Evolutionary conservation across 2,329 filamentous ascomycete species (phyloP), one percentile per base, ranked within the genome.

Genomic region (Aspergillus phoenicis): DNA sequence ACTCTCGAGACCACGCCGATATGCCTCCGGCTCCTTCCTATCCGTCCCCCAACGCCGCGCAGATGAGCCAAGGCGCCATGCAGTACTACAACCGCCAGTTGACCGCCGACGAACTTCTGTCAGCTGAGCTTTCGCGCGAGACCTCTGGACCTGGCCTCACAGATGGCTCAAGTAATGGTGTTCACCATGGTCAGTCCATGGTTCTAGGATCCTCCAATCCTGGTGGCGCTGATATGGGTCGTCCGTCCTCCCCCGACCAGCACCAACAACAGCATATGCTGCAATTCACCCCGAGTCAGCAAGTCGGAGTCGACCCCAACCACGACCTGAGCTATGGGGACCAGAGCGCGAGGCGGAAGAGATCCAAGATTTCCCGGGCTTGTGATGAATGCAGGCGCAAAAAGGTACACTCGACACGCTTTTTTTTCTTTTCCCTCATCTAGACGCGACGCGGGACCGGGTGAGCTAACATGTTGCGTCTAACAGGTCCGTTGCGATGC

Each of bases 321-420:
- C 77, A 81, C 57, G 75, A 81, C 54, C 62, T 84, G 65, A 80
- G 77, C 65, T 83, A 84, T 69, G 82, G 83, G 41, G 87, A 89
- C 64, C 83, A 82, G 61, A 87, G 87, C 10, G 85, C 88, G 13
- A 89, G 89, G 0, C 82, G 89, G 64, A 95, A 95, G 74, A 84
- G 92, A 61, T 91, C 89, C 5, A 96, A 96, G 75, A 91, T 95
- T 5, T 96, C 92, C 10, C 85, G 92, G 39, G 93, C 92, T 2
- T 97, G 92, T 70, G 92, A 97, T 72, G 91, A 96, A 73, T 96
- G 92, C 73, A 85, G 93, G 47, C 85, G 92, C 58, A 96, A 96
- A 77, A 96, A 94, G 81, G 82, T 84, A 73, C 55, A 65, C 24
- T 59, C 57, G 36, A 51, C 63, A 43, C 56, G 66, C 57, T 61